Conservation (phyloP, 495 filamentous ascomycete species). For the Aspergillus coremiiformis region DNA sequence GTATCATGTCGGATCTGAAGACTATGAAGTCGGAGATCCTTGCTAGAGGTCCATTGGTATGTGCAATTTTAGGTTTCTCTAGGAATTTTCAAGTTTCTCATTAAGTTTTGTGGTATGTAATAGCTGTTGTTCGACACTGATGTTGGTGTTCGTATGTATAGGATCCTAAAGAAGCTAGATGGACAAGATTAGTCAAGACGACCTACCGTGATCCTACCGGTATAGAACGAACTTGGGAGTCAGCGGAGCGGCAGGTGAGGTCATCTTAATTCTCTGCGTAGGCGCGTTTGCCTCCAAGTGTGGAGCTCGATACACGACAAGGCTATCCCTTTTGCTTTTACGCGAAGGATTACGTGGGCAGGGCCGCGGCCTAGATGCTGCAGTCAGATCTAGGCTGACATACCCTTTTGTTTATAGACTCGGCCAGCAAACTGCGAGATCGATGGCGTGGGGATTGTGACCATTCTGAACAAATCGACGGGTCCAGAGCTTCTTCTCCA, state of each 20-base stretch:
- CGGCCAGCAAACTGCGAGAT: constrained; percentile 61
- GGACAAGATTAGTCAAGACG: constrained; percentile 63
- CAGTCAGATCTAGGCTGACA: neutral
- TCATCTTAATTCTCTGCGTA: neutral
- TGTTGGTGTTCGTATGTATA: constrained; percentile 11
- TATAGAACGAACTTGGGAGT: constrained; percentile 69
- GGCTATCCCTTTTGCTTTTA: neutral
- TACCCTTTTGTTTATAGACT: constrained; percentile 34
- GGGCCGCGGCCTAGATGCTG: too few species aligned
- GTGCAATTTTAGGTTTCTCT: too few species aligned
- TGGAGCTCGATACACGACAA: neutral
- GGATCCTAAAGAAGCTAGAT: constrained; percentile 56
- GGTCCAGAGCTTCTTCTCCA: constrained; percentile 74
- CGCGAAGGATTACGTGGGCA: neutral
- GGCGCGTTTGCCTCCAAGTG: neutral
- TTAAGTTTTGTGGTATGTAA: neutral
- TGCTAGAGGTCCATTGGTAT: constrained; percentile 17
- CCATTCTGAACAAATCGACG: constrained; percentile 67
- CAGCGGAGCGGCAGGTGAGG: constrained; percentile 58
- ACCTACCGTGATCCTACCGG: constrained; percentile 68
- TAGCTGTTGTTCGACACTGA: neutral
- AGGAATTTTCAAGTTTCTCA: too few species aligned
- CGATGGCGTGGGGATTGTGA: constrained; percentile 86
- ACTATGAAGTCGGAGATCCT: constrained; percentile 11
- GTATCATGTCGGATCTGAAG: constrained; percentile 8